Conservation (phyloP, 2,329 filamentous ascomycete genomes). For the Ophiostoma perfectum region DNA sequence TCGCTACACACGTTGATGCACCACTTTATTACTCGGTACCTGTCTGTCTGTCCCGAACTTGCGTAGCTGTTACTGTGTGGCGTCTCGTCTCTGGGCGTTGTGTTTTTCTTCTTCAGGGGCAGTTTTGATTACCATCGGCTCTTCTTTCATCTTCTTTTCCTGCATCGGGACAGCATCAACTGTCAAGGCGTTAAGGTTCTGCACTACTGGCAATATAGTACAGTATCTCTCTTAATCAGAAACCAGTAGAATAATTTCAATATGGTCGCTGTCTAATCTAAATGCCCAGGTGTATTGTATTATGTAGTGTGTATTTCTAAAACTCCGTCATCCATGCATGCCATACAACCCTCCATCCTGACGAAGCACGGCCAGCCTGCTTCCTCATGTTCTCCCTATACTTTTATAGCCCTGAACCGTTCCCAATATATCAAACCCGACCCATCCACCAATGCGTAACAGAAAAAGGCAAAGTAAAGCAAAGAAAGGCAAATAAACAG, state of each 20-base stretch:
- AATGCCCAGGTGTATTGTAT: background rate
- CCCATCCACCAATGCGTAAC: background rate
- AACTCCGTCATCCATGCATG: conserved; percentile 2
- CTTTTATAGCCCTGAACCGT: background rate
- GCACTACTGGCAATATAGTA: no score
- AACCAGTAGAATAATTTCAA: no score
- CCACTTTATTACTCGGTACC: conserved; percentile 1
- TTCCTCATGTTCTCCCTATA: background rate
- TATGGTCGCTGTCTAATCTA: background rate
- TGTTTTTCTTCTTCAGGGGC: no score
- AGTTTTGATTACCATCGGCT: no score
- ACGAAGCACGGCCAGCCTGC: background rate
- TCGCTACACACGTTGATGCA: background rate
- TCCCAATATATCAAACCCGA: background rate
- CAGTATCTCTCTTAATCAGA: no score
- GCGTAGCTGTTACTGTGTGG: no score
- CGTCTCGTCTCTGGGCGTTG: no score
- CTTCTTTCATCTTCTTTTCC: no score
- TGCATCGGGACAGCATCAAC: no score
- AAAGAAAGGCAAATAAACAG: background rate
- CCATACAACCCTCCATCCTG: background rate
- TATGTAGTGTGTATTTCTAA: conserved; percentile 1
- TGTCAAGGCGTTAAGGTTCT: no score
- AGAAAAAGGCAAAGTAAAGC: background rate
- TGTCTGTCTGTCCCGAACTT: no score